Percentiles rank a stretch among this genome's conserved stretches.
Evolutionary conservation across 768 basidiomycete genomes (phyloP).

Genomic region (Sistotremastrum suecicum): DNA sequence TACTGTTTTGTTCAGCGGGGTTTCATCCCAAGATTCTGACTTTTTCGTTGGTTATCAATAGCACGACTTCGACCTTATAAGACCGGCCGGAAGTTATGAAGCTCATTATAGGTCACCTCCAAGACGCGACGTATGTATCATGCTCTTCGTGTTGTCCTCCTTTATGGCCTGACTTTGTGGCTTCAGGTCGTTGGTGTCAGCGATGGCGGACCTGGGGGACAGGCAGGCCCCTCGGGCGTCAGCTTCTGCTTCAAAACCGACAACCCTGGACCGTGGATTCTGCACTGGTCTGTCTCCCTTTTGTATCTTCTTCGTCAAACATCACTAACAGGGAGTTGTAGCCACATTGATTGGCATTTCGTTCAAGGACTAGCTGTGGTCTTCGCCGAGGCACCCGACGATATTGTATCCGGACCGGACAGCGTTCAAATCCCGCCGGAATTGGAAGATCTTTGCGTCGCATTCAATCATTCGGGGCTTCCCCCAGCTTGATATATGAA

Average conservation of each 20-base stretch:
- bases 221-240: conserved; percentile 9
- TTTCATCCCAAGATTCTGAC: background rate
- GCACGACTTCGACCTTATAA: background rate
- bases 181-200: too few relatives aligned
- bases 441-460: background rate
- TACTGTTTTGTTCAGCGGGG: too few relatives aligned
- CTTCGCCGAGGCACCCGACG: background rate
- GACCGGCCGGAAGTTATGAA: background rate
- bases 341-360: conserved; percentile 8
- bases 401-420: background rate
- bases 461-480: too few relatives aligned
- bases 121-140: conserved; percentile 2
- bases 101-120: background rate
- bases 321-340: background rate
- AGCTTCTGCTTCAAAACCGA: conserved; percentile 15
- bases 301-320: background rate
- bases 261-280: conserved; percentile 16
- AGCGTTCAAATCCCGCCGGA: background rate
- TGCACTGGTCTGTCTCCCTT: conserved; percentile 8
- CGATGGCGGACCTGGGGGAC: too few relatives aligned
- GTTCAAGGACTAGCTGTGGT: conserved; percentile 2
- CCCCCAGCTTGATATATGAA: too few relatives aligned
- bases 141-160: too few relatives aligned
- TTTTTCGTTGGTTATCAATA: background rate
- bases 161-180: too few relatives aligned